Percentiles rank a stretch among this genome's conserved stretches.
Evolutionary conservation across 495 filamentous ascomycete genomes (phyloP).

Genomic region (Clavariopsis aquatica): DNA sequence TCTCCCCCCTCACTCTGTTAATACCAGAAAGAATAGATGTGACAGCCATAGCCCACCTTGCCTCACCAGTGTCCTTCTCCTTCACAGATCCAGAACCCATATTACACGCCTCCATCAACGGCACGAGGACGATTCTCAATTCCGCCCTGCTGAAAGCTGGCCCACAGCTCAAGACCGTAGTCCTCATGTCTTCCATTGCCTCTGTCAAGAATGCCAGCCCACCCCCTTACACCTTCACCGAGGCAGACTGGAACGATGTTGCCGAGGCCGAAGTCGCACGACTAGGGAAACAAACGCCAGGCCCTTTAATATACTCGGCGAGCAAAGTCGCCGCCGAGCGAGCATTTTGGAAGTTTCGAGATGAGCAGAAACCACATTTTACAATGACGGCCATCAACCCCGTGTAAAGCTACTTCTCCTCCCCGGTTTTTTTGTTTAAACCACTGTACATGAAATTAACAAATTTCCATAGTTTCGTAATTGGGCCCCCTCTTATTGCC

Average conservation of each 20-base stretch:
- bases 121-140: conserved; percentile 24
- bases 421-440: not conserved
- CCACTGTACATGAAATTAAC: not conserved
- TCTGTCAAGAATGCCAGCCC: conserved; percentile 35
- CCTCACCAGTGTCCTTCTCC: conserved; percentile 30
- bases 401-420: conserved; percentile 19
- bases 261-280: conserved; percentile 14
- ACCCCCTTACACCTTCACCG: conserved; percentile 26
- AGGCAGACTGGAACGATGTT: conserved; percentile 28
- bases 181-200: conserved; percentile 49
- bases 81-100: conserved; percentile 32
- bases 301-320: conserved; percentile 25
- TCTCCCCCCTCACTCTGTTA: not conserved
- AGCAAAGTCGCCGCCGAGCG: conserved; percentile 27
- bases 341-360: conserved; percentile 29
- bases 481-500: conserved; percentile 21
- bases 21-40: conserved; percentile 20
- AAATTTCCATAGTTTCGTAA: conserved; percentile 14
- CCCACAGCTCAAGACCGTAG: conserved; percentile 26
- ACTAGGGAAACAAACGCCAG: conserved; percentile 23
- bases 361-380: conserved; percentile 18
- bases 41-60: conserved; percentile 22
- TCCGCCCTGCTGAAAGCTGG: conserved; percentile 29
- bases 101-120: conserved; percentile 25
- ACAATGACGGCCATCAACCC: conserved; percentile 28